phyloP scores from a whole-genome alignment of 192 early-diverging fungal species.

The Backusella tarrabulga region DNA sequence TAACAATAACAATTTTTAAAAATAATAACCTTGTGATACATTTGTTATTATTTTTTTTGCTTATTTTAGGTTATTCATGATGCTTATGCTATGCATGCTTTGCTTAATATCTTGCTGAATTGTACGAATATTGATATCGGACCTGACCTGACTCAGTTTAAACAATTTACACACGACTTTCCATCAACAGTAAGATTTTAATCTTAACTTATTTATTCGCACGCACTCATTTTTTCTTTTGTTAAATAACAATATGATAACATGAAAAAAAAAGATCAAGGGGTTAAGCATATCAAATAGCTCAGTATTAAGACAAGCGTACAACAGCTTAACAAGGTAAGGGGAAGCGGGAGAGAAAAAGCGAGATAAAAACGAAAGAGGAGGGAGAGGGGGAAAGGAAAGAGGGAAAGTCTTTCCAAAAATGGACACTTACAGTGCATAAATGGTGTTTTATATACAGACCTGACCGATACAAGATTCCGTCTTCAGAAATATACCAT shows the following conservation, averaged over 20 bases:
- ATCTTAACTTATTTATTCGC: background rate
- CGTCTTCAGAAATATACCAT: constrained; percentile 57
- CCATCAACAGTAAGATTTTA: constrained; percentile 44
- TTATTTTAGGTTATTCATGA: constrained; percentile 58
- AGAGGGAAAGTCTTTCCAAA: background rate
- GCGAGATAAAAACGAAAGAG: background rate
- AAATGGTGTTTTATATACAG: background rate
- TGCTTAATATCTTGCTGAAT: constrained; percentile 66
- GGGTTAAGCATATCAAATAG: constrained; percentile 11
- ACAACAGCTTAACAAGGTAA: constrained; percentile 58
- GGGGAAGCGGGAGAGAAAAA: background rate
- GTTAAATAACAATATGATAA: background rate
- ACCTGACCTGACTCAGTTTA: constrained; percentile 50
- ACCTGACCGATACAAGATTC: background rate
- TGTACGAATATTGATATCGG: constrained; percentile 54
- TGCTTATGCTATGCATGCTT: constrained; percentile 72
- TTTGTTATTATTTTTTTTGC: background rate
- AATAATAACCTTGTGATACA: background rate
- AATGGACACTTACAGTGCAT: constrained; percentile 1
- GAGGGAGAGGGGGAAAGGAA: background rate
- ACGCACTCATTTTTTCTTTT: constrained; percentile 1
- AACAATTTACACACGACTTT: constrained; percentile 58
- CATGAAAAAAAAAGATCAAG: constrained; percentile 8
- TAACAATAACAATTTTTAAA: background rate
- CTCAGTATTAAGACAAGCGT: constrained; percentile 46